phyloP scores from a whole-genome alignment of 805 yeast species.

The Suhomyces tanzawaensis region DNA sequence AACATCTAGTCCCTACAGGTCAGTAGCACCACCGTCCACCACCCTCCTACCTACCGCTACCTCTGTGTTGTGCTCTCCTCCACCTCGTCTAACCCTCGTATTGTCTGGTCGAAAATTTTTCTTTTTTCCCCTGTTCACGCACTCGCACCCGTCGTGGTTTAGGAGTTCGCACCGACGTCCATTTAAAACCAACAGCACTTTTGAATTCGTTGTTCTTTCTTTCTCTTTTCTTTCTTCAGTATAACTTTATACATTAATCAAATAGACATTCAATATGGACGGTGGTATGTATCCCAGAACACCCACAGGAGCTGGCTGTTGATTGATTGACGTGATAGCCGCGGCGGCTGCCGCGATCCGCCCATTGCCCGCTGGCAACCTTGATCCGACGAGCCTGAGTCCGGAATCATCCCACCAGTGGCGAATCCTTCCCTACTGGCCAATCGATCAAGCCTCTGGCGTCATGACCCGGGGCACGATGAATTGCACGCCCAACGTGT shows the following conservation, averaged over 20 bases:
- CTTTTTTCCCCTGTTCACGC: slow-evolving; percentile 5
- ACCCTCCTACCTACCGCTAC: background rate
- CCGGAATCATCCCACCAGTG: too few species aligned
- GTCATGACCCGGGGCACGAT: background rate
- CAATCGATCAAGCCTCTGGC: background rate
- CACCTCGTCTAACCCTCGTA: slow-evolving; percentile 2
- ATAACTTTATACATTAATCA: slow-evolving; percentile 15
- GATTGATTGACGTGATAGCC: slow-evolving; percentile 4
- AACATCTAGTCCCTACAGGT: too few species aligned
- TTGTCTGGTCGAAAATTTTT: slow-evolving; percentile 8
- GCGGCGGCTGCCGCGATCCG: background rate
- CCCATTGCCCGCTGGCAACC: background rate
- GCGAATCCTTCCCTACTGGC: too few species aligned
- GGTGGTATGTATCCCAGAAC: slow-evolving; percentile 48
- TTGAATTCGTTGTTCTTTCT: slow-evolving; percentile 16
- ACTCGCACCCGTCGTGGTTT: slow-evolving; percentile 3
- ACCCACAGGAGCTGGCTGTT: background rate
- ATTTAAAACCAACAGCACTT: slow-evolving; percentile 6
- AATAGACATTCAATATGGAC: slow-evolving; percentile 46
- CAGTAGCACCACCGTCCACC: background rate
- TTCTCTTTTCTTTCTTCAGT: slow-evolving; percentile 19
- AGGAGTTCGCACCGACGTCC: slow-evolving; percentile 8
- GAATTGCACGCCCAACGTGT: background rate
- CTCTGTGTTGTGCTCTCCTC: background rate
- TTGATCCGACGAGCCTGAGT: too few species aligned